A percentile compares a stretch with the other conserved stretches of the same genome.
phyloP scores from a whole-genome alignment of 164 flowering plant species.

The Santalum album region DNA sequence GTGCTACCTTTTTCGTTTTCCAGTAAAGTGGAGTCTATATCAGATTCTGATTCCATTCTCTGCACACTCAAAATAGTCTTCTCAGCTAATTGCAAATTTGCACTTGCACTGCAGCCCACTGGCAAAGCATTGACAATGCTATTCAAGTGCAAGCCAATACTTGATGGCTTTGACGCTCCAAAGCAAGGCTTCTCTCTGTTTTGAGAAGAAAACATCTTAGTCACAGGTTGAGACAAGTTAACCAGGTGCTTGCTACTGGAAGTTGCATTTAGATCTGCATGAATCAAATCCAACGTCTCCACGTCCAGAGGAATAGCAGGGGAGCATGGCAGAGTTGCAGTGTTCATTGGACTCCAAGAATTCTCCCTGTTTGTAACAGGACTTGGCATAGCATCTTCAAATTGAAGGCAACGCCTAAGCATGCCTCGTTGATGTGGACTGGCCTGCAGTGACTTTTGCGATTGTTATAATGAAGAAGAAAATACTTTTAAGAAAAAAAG shows the following conservation, averaged over 20 bases:
- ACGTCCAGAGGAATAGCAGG: constrained; percentile 13
- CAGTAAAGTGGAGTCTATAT: constrained; percentile 4
- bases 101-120: constrained; percentile 13
- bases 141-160: constrained; percentile 66
- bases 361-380: not conserved
- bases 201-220: constrained; percentile 8
- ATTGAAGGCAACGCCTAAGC: constrained; percentile 43
- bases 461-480: constrained; percentile 9
- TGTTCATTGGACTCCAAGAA: constrained; percentile 6
- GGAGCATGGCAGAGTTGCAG: constrained; percentile 6
- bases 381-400: constrained; percentile 24
- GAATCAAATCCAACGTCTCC: constrained; percentile 12
- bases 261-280: constrained; percentile 11
- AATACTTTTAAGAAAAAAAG: constrained; percentile 4
- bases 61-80: constrained; percentile 10
- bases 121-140: constrained; percentile 33
- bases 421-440: constrained; percentile 19
- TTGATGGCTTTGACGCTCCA: constrained; percentile 32
- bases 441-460: constrained; percentile 14
- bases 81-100: constrained; percentile 14
- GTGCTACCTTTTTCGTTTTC: constrained; percentile 16
- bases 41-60: constrained; percentile 12
- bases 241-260: constrained; percentile 8
- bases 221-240: constrained; percentile 11
- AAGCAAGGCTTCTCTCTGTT: constrained; percentile 16